Base-by-base conservation (phyloP, 2,329 filamentous ascomycete species). In the Colletotrichum phormii region DNA sequence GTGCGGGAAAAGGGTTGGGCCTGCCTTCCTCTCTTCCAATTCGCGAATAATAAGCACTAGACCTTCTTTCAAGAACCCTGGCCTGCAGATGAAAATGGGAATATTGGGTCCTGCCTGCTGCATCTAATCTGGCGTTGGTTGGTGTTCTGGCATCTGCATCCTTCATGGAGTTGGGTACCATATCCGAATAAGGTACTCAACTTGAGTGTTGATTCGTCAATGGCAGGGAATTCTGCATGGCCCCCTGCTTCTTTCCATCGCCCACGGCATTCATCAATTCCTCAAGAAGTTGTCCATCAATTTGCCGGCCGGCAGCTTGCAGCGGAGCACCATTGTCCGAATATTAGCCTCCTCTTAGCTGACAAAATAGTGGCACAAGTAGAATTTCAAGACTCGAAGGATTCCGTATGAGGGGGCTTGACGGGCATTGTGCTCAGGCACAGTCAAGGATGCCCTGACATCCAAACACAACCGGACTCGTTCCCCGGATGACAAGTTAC, bases 121-220 rank as follows among this genome's bases (percentile, higher is more conserved):
- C 55, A 37, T 35, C 11, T 33, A 33, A 54, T 65, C 46, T 46
- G 53, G 53, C 29, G 29, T 55, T 64, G 59, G 53, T 35, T 15
- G 26, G 46, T 37, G n/a, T 37, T 64, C 54, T 22, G 42, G 42
- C 18, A 49, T 49, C 15, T 58, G 54, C 54, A 33, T 33, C 29
- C 54, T 58, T 11, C 54, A 9, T 29, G 54, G 54, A 58, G 11
- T 31, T 57, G 26, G 12, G 54, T 57, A 11, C 29, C 2, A 42
- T 35, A 24, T 18, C 4, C n/a, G 29, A 24, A 57, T n/a, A n/a
- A n/a, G n/a, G n/a, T n/a, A 18, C 15, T 4, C 54, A 29, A 31
- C 33, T 37, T n/a, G 22, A 29, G 13, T 42, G 15, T 31, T 55
- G 46, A 72, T 72, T 72, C 57, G 70, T 42, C 66, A 49, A 60